These are phyloP conservation scores for Magnolia sinica DNA, from an alignment of 164 flowering plant genomes.

Conservation along the genomic window DNA sequence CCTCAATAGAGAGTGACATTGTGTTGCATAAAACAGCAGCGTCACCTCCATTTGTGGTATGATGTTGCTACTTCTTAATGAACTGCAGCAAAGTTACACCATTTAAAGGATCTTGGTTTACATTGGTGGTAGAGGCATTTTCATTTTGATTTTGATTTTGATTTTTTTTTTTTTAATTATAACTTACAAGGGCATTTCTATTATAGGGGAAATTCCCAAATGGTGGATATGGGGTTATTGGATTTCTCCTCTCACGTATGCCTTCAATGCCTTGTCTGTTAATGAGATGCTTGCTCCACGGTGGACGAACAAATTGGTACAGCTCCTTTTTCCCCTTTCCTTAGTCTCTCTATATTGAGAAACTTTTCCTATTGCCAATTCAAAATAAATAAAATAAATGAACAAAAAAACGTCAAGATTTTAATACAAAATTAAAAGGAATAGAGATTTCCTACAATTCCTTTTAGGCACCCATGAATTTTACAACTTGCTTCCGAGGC, in stretches of 20 bases:
- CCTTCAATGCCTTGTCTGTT: conserved; percentile 29
- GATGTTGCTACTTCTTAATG: too few species aligned
- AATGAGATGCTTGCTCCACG: conserved; percentile 45
- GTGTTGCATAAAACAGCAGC: not conserved
- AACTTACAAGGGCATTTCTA: not conserved
- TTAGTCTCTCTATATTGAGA: not conserved
- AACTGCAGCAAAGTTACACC: not conserved
- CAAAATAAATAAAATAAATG: not conserved
- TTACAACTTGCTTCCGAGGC: not conserved
- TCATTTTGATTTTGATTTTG: not conserved
- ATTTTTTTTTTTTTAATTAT: too few species aligned
- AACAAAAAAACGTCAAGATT: not conserved
- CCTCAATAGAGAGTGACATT: not conserved
- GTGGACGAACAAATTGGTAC: conserved; percentile 36
- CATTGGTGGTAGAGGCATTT: not conserved
- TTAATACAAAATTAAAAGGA: too few species aligned
- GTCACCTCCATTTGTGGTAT: not conserved
- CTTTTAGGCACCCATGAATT: too few species aligned
- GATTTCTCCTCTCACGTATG: conserved; percentile 38
- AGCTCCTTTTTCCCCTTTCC: not conserved
- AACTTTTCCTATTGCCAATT: not conserved
- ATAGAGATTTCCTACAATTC: too few species aligned
- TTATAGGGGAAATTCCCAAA: conserved; percentile 61
- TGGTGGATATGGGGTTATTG: conserved; percentile 51
- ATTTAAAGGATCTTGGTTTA: too few species aligned